Base-by-base conservation (phyloP, 2,329 filamentous ascomycete genomes). In the Pseudohalonectria lignicola region DNA sequence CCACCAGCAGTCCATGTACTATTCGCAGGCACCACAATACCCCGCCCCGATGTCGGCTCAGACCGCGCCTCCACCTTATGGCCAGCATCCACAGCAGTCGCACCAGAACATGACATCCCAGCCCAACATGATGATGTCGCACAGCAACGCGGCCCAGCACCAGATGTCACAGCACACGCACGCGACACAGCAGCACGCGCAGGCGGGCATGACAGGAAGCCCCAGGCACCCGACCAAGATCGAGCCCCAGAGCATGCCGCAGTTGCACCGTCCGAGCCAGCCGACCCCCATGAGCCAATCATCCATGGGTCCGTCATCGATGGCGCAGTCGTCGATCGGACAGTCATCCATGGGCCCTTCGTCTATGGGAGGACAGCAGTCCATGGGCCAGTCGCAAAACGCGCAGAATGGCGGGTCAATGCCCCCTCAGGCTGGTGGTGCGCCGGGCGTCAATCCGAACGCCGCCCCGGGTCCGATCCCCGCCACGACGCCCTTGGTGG, bases 381-480 rank as follows among this genome's bases (percentile, higher is more conserved):
- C 47, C 49, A n/a, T 48, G 48, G 17, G 45, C 44, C 39, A 35
- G 33, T 30, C 25, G 13, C 39, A 40, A 8, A 49, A 49, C 34
- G 43, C 54, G 18, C 63, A 66, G 40, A 39, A 68, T 44, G 62
- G 63, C 4, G 59, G 46, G 34, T 63, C 55, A 37, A 54, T 61
- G 42, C 23, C 23, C 23, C n/a, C n/a, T n/a, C n/a, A n/a, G n/a
- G n/a, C n/a, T n/a, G 23, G 23, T 12, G 23, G 21, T 4, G 51
- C 65, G 20, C 61, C 60, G 5, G 80, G 76, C 17, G 74, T 86
- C 23, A 94, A 92, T 56, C 81, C 87, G 10, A 94, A 88, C 53
- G 87, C 90, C 26, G 92, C 92, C 1, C 92, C 92, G 6, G 92
- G 92, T 3, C 92, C 92, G 0, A 98, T 98, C 50, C 92, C 92